Conservation (phyloP, 257 asterid species). For the Cinchona pubescens region DNA sequence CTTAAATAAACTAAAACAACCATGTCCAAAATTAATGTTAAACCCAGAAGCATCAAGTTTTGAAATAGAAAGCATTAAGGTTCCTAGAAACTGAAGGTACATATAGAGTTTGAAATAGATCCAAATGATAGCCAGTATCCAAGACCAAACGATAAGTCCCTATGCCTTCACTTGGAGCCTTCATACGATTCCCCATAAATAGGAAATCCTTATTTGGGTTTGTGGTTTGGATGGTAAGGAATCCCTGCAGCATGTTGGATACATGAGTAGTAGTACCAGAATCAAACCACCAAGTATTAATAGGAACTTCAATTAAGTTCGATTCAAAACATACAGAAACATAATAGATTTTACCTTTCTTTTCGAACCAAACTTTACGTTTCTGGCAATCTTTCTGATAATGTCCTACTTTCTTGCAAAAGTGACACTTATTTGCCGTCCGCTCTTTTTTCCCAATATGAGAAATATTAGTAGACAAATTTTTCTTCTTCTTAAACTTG, state of each 20-base stretch:
- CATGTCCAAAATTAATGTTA: background rate
- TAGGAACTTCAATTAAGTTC: too few relatives aligned
- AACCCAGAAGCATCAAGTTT: background rate
- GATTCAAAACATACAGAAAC: background rate
- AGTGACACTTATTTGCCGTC: background rate
- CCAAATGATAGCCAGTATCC: background rate
- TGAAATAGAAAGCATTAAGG: constrained; percentile 3
- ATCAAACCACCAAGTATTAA: constrained; percentile 13
- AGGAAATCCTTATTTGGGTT: background rate
- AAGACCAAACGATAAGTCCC: background rate
- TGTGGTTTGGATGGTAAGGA: constrained; percentile 5
- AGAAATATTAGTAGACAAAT: too few relatives aligned
- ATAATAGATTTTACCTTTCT: background rate
- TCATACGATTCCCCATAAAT: background rate
- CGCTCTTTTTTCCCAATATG: too few relatives aligned
- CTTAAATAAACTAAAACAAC: constrained; percentile 5
- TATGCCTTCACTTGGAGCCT: background rate
- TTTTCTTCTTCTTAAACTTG: too few relatives aligned
- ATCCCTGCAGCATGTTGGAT: constrained; percentile 9
- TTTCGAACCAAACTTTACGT: constrained; percentile 6
- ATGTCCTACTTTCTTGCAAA: background rate
- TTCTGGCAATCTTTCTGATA: background rate
- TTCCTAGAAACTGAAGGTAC: constrained; percentile 5
- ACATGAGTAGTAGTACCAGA: background rate
- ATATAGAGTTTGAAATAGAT: constrained; percentile 5